phyloP scores from a whole-genome alignment of 768 basidiomycete genomes.

The Pisolithus sp. region DNA sequence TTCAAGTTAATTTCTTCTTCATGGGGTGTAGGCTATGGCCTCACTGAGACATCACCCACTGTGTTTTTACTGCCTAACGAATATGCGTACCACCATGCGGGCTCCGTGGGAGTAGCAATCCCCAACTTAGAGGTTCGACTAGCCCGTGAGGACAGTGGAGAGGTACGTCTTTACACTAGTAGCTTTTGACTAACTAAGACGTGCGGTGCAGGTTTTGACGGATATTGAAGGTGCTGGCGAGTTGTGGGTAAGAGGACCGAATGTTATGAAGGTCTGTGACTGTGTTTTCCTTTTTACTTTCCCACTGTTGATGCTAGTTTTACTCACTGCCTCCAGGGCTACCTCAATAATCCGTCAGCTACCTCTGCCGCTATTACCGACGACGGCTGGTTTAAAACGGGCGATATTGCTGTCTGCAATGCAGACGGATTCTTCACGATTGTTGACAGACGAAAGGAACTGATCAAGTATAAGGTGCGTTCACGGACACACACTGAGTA shows the following conservation, averaged over 20 bases:
- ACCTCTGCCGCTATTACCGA: constrained; percentile 62
- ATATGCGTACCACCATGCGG: constrained; percentile 45
- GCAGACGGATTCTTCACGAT: constrained; percentile 68
- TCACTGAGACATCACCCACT: constrained; percentile 80
- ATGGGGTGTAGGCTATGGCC: constrained; percentile 51
- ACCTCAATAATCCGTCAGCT: constrained; percentile 64
- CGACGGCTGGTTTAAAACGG: constrained; percentile 85
- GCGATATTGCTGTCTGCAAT: constrained; percentile 69
- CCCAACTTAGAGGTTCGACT: constrained; percentile 74
- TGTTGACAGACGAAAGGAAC: constrained; percentile 67
- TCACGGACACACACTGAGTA: too few species aligned
- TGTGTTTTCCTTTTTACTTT: not conserved
- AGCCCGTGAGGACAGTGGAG: constrained; percentile 55
- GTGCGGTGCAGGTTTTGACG: constrained; percentile 15
- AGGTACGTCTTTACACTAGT: constrained; percentile 14
- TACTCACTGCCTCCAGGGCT: constrained; percentile 44
- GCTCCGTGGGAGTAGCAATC: constrained; percentile 62
- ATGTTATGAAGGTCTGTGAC: constrained; percentile 63
- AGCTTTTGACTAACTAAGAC: not conserved
- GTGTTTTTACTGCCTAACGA: constrained; percentile 47
- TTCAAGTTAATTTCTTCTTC: not conserved
- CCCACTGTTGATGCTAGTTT: not conserved
- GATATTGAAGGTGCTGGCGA: constrained; percentile 53
- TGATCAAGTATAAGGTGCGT: constrained; percentile 66
- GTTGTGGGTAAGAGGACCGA: constrained; percentile 74